phyloP scores from a whole-genome alignment of 2,329 filamentous ascomycete species.

The Aspergillus cejpii region DNA sequence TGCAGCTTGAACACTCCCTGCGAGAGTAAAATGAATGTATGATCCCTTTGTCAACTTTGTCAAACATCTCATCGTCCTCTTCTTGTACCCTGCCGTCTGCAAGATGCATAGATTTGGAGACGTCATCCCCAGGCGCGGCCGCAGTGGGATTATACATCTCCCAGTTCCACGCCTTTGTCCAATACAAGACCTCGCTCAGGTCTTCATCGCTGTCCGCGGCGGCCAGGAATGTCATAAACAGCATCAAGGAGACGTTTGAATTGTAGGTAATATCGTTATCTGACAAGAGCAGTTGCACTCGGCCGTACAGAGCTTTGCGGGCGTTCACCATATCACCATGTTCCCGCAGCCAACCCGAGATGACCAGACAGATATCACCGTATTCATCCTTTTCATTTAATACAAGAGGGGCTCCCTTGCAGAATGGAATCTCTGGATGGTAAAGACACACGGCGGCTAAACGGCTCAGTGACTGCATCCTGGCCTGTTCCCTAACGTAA shows the following conservation, averaged over 20 bases:
- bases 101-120: not conserved
- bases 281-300: slow-evolving; percentile 2
- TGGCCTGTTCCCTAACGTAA: not conserved
- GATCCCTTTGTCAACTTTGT: too few species aligned
- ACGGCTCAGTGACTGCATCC: not conserved
- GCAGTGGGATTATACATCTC: not conserved
- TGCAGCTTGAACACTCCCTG: slow-evolving; percentile 3
- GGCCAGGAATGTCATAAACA: slow-evolving; percentile 1
- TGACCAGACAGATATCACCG: slow-evolving; percentile 1
- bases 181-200: not conserved
- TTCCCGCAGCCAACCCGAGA: slow-evolving; percentile 3
- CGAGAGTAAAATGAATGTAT: not conserved
- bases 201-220: slow-evolving; percentile 1
- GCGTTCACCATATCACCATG: slow-evolving; percentile 3
- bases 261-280: slow-evolving; percentile 2
- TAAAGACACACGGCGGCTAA: not conserved
- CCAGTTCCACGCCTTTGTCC: not conserved
- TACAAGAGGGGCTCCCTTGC: not conserved
- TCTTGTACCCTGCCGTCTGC: not conserved
- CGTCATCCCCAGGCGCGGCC: not conserved
- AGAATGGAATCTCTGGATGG: not conserved
- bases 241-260: not conserved
- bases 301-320: slow-evolving; percentile 2
- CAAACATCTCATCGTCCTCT: not conserved
- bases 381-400: not conserved